These are phyloP conservation scores for Gaertneriomyces semiglobifer DNA, from an alignment of 192 early-diverging fungal genomes.

Conservation along the genomic window DNA sequence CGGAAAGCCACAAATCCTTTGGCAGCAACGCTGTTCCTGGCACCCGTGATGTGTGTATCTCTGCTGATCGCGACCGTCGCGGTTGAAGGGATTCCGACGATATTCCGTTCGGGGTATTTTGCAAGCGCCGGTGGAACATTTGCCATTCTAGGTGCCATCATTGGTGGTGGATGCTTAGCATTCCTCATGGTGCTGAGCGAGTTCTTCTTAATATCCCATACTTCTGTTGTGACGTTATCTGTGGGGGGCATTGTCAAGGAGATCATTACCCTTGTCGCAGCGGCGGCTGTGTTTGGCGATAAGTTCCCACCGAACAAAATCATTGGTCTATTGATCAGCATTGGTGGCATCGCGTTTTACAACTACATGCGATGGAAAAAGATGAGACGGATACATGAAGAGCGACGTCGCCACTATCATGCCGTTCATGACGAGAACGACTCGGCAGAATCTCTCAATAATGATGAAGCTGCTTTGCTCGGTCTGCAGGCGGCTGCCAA, in stretches of 20 bases:
- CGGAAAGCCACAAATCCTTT: constrained; percentile 60
- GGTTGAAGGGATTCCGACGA: constrained; percentile 58
- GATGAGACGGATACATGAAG: constrained; percentile 13
- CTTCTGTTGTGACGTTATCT: constrained; percentile 84
- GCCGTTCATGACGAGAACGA: background rate
- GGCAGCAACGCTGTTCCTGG: constrained; percentile 77
- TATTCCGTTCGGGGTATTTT: constrained; percentile 51
- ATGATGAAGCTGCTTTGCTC: constrained; percentile 2
- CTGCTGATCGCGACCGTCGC: constrained; percentile 62
- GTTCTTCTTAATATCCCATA: constrained; percentile 76
- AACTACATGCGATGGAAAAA: constrained; percentile 41
- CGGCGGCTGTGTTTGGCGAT: constrained; percentile 77
- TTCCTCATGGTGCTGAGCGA: constrained; percentile 86
- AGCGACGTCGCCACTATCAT: background rate
- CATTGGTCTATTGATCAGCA: constrained; percentile 70
- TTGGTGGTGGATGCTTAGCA: constrained; percentile 78
- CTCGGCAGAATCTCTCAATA: background rate
- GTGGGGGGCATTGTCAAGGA: constrained; percentile 83
- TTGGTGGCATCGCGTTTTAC: constrained; percentile 78
- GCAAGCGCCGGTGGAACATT: constrained; percentile 26
- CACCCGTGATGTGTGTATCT: constrained; percentile 71
- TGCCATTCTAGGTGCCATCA: constrained; percentile 55
- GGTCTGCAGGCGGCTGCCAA: constrained; percentile 4
- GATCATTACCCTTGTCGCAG: constrained; percentile 74
- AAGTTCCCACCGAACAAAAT: constrained; percentile 70